Conservation (phyloP, 1,139 yeast species). For the Sugiyamaella neomexicana region DNA sequence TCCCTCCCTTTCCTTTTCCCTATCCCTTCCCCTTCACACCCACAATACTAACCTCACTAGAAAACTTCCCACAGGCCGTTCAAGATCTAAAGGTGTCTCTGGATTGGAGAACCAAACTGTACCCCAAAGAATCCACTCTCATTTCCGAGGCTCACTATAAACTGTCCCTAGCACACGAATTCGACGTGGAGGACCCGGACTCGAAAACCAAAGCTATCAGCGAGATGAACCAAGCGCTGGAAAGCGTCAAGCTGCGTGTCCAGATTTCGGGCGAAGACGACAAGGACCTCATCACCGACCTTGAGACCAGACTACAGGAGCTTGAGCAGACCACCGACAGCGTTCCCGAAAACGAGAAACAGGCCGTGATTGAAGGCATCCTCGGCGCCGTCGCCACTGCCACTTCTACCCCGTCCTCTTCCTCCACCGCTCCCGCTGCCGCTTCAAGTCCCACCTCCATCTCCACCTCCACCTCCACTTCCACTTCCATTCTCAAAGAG, state of each 20-base stretch:
- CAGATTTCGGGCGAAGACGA: constrained; percentile 44
- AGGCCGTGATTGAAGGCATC: constrained; percentile 60
- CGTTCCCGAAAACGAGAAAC: constrained; percentile 55
- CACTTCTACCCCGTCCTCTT: constrained; percentile 22
- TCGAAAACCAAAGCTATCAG: constrained; percentile 50
- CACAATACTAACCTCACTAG: constrained; percentile 24
- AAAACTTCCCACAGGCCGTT: constrained; percentile 76
- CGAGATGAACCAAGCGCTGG: constrained; percentile 61
- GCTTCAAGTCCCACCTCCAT: constrained; percentile 20
- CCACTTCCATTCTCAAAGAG: constrained; percentile 25
- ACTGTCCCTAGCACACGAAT: constrained; percentile 76
- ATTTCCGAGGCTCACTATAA: constrained; percentile 83
- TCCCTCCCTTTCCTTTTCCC: not conserved
- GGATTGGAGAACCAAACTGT: constrained; percentile 56
- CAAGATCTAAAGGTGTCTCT: constrained; percentile 62
- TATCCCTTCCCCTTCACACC: not conserved
- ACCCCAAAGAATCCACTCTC: constrained; percentile 53
- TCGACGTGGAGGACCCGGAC: constrained; percentile 54
- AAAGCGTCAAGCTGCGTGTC: constrained; percentile 54
- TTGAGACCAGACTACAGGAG: constrained; percentile 49
- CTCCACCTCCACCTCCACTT: no score
- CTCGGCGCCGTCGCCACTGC: constrained; percentile 50
- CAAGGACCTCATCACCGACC: constrained; percentile 53
- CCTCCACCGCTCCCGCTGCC: not conserved
- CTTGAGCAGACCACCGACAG: constrained; percentile 54